A percentile compares a stretch with the other conserved stretches of the same genome.
Conservation (phyloP, 768 basidiomycete species). For the Gymnopilus dilepis region DNA sequence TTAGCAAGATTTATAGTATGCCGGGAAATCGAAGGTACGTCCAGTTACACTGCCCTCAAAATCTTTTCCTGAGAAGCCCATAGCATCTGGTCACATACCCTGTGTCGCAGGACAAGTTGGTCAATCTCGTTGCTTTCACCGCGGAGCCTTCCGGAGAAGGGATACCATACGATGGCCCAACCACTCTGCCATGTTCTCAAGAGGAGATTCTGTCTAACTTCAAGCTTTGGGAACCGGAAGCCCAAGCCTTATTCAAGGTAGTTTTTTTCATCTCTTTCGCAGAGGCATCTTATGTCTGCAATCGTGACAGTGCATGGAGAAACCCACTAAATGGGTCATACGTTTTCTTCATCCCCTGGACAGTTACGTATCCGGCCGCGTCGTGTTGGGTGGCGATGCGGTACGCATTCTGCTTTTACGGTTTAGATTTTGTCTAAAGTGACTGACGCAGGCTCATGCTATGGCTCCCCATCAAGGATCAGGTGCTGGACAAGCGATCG, state of each 20-base stretch:
- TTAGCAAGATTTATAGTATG: constrained; percentile 23
- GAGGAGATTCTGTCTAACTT: constrained; percentile 45
- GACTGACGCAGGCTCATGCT: constrained; percentile 39
- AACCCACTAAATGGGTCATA: constrained; percentile 48
- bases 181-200: constrained; percentile 26
- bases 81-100: constrained; percentile 59
- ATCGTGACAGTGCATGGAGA: constrained; percentile 35
- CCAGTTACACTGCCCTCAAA: not conserved
- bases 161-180: constrained; percentile 33
- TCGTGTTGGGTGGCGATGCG: constrained; percentile 56
- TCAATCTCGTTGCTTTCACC: constrained; percentile 55
- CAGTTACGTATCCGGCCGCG: constrained; percentile 40
- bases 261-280: not conserved
- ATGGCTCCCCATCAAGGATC: constrained; percentile 39
- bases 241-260: constrained; percentile 41
- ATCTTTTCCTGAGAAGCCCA: not conserved
- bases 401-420: constrained; percentile 28
- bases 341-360: constrained; percentile 46
- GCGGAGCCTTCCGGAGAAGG: constrained; percentile 35
- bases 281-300: not conserved
- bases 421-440: too few species aligned
- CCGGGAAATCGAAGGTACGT: constrained; percentile 32
- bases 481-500: constrained; percentile 38
- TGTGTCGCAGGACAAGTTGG: constrained; percentile 49
- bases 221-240: constrained; percentile 51